Base-by-base conservation (phyloP, 2,329 filamentous ascomycete species). In the Phoma sp. region DNA sequence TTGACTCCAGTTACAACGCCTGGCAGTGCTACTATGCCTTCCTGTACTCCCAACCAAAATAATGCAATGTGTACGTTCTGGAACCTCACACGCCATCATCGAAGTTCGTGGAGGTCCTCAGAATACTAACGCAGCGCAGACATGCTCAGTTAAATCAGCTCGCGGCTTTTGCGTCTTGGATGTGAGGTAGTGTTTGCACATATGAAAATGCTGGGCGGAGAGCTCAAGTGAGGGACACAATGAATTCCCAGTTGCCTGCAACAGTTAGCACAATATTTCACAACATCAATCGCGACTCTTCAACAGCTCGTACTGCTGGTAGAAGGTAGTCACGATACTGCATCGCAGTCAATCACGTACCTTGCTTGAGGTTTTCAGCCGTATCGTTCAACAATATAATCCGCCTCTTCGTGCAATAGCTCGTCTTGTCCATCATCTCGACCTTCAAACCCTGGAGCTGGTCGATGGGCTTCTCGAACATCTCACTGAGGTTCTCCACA, bases 381-480 rank as follows among this genome's bases (percentile, higher is more conserved):
- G 95, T 98, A 67, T 97, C 92, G 49, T 92, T 91, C 17, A 99
- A 81, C 9, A 99, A 75, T 60, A 98, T 97, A 20, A 97, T 83
- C 37, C 95, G 85, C 47, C 95, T 85, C 76, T 95, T 93, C 75
- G 91, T 96, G 79, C 96, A 99, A 75, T 99, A 99, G 0, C 92
- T 86, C 4, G 93, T 99, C 83, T 97, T 98, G 76, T 99, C 93
- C 87, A 99, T 91, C 71, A 99, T 99, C 62, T 97, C 93, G 6
- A 96, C 92, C 79, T 97, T 98, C 55, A 97, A 81, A 38, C 89
- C 86, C 4, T 91, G 85, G 15, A 99, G 81, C 67, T 97, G 92
- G 33, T 87, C 80, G n/a, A 93, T 91, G 0, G 93, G 92, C 80
- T 96, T 97, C 82, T 99, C 95, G 64, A 99, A 99, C 92, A 99